Percentiles rank a stretch among this genome's conserved stretches.
Evolutionary conservation across 2,329 filamentous ascomycete genomes (phyloP).

Genomic region (Tolypocladium inflatum): DNA sequence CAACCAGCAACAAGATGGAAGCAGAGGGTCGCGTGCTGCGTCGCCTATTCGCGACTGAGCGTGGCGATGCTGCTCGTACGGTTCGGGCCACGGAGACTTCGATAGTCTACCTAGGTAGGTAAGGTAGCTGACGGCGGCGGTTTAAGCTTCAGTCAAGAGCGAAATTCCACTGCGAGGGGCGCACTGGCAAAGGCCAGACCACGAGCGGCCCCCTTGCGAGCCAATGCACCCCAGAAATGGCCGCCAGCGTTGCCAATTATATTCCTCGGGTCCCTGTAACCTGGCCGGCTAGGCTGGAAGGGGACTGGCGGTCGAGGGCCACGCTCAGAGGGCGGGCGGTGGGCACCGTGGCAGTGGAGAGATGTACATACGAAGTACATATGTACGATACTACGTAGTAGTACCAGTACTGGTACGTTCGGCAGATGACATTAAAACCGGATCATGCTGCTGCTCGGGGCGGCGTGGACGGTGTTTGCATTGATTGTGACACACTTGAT

Average conservation of each 20-base stretch:
- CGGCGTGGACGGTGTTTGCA: neutral
- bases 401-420: neutral
- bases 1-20: neutral
- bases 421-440: neutral
- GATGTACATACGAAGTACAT: neutral
- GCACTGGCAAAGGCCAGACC: neutral
- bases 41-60: neutral
- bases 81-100: neutral
- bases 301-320: neutral
- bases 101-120: neutral
- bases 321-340: neutral
- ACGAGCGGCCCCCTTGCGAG: constrained; percentile 11
- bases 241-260: constrained; percentile 7
- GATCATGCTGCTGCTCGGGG: neutral
- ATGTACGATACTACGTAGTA: neutral
- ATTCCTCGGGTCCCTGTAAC: constrained; percentile 5
- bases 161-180: neutral
- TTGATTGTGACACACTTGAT: neutral
- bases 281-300: neutral
- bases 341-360: neutral
- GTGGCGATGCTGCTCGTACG: neutral
- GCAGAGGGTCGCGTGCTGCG: neutral
- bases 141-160: neutral
- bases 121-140: neutral
- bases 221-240: constrained; percentile 9